These are phyloP conservation scores for Flaveria ramosissima DNA, from an alignment of 129 eudicot genomes.

Conservation along the genomic window DNA sequence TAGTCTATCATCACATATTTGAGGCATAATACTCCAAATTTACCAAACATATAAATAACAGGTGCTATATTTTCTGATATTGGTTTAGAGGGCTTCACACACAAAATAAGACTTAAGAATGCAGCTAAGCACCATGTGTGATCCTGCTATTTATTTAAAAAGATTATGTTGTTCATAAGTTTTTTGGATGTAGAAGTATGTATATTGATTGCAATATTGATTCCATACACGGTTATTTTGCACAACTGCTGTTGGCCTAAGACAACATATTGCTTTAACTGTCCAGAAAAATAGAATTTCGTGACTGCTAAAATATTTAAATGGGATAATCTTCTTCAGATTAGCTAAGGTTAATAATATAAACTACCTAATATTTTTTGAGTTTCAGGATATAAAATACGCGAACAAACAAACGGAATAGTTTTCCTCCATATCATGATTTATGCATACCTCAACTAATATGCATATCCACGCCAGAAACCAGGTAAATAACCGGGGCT, in stretches of 20 bases:
- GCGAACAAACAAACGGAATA: constrained; percentile 9
- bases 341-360: not conserved
- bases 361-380: not conserved
- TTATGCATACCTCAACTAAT: constrained; percentile 34
- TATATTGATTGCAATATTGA: not conserved
- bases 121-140: not conserved
- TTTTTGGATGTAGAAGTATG: not conserved
- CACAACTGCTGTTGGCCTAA: not conserved
- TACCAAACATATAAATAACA: not conserved
- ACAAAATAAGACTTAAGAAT: not conserved
- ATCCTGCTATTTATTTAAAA: not conserved
- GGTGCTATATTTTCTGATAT: not conserved
- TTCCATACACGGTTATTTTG: constrained; percentile 3
- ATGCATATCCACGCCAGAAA: constrained; percentile 20
- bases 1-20: not conserved
- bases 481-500: constrained; percentile 13
- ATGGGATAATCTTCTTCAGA: not conserved
- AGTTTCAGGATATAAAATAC: constrained; percentile 1
- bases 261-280: not conserved
- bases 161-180: not conserved
- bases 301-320: constrained; percentile 11
- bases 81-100: constrained; percentile 1
- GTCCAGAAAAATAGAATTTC: not conserved
- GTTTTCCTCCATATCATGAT: constrained; percentile 19
- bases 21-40: not conserved